A percentile compares a stretch with the other conserved stretches of the same genome.
These are phyloP conservation scores for Heritiera fomes DNA, from an alignment of 345 rosid species.

Conservation along the genomic window DNA sequence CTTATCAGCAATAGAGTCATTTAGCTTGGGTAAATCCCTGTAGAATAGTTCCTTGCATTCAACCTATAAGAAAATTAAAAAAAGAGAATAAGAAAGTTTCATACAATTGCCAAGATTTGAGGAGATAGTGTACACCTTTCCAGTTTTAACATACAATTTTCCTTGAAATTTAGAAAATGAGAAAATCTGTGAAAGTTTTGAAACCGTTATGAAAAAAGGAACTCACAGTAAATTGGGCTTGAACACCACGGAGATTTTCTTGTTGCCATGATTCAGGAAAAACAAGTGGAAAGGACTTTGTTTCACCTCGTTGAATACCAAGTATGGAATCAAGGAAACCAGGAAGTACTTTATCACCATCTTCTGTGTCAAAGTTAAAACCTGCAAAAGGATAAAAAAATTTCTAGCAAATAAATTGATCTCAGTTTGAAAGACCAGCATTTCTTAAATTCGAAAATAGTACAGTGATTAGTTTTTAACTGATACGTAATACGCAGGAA, in stretches of 20 bases:
- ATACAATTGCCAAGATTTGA: neutral
- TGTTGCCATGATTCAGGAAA: conserved; percentile 93
- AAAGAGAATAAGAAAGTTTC: neutral
- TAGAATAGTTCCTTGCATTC: conserved; percentile 83
- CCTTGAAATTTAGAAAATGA: neutral
- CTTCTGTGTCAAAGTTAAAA: conserved; percentile 89
- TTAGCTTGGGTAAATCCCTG: conserved; percentile 75
- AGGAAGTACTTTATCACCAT: conserved; percentile 72
- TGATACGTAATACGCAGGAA: too few species aligned
- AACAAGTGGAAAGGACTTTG: conserved; percentile 70
- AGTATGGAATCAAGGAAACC: conserved; percentile 78
- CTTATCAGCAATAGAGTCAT: conserved; percentile 83
- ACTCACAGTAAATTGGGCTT: conserved; percentile 88
- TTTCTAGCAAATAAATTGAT: neutral
- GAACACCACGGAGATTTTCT: conserved; percentile 78
- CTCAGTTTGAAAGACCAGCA: neutral
- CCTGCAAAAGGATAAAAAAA: conserved; percentile 41
- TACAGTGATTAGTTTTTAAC: too few species aligned
- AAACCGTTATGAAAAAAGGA: conserved; percentile 12
- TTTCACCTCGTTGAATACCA: conserved; percentile 74
- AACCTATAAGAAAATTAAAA: conserved; percentile 50
- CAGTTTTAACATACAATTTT: neutral
- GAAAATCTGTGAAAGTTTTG: neutral
- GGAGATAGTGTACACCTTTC: neutral
- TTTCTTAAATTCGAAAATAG: too few species aligned